These are phyloP conservation scores for Beauveria pseudobassiana DNA, from an alignment of 2,329 filamentous ascomycete species.

Conservation along the genomic window DNA sequence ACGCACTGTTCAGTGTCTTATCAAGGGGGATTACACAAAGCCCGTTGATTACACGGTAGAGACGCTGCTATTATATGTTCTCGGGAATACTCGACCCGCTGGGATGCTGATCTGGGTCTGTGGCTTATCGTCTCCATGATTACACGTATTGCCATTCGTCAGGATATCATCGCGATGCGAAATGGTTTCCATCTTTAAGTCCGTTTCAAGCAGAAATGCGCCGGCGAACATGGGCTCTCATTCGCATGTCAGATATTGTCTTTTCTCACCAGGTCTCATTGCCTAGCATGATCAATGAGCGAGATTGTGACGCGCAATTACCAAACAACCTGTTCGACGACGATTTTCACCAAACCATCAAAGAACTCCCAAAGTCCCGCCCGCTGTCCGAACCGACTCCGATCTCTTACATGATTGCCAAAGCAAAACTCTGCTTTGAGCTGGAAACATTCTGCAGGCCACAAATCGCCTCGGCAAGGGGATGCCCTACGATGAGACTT, in stretches of 20 bases:
- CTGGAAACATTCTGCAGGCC: slow-evolving; percentile 64
- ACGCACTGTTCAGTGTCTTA: slow-evolving; percentile 69
- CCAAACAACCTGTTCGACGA: slow-evolving; percentile 77
- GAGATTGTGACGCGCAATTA: slow-evolving; percentile 67
- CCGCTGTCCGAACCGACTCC: slow-evolving; percentile 65
- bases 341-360: slow-evolving; percentile 64
- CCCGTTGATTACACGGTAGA: slow-evolving; percentile 70
- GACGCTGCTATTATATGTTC: slow-evolving; percentile 66
- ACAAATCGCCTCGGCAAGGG: slow-evolving; percentile 48
- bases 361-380: slow-evolving; percentile 58
- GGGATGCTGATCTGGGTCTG: slow-evolving; percentile 65
- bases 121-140: slow-evolving; percentile 50
- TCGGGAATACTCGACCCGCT: slow-evolving; percentile 68
- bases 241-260: slow-evolving; percentile 66
- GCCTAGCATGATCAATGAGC: slow-evolving; percentile 61
- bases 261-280: slow-evolving; percentile 69
- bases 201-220: slow-evolving; percentile 74
- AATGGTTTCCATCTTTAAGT: slow-evolving; percentile 62
- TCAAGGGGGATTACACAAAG: slow-evolving; percentile 70
- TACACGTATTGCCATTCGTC: slow-evolving; percentile 54
- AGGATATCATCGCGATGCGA: slow-evolving; percentile 73
- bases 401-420: slow-evolving; percentile 71
- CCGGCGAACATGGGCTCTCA: slow-evolving; percentile 59
- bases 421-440: slow-evolving; percentile 59
- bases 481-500: slow-evolving; percentile 56